Base-by-base conservation (phyloP, 2,329 filamentous ascomycete genomes). In the Fusarium temperatum region DNA sequence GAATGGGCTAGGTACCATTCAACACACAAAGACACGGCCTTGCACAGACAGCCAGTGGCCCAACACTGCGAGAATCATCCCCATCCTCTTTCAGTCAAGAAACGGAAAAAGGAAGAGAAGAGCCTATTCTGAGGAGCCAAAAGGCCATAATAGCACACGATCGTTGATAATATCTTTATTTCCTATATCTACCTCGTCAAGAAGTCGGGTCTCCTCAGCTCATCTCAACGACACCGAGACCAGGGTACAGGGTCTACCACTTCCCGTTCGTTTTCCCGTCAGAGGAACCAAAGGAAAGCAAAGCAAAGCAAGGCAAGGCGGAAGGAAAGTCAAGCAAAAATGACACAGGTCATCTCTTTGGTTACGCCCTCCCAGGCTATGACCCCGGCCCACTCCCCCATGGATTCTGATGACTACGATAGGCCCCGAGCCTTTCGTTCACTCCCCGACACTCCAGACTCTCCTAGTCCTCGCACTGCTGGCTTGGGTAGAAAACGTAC, bases 401-500 rank as follows among this genome's bases (percentile, higher is more conserved):
- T 74, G 71, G 69, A 68, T 39, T 63, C 71, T 60, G 74, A 77
- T 58, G 74, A 77, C 59, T 68, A 76, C 54, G 75, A 75, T 54
- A 55, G 71, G 51, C 68, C 60, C 39, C 63, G 69, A 47, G 73
- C 61, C 67, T 74, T 72, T 74, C 66, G 66, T 73, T 30, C 63
- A 42, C 51, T 75, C 48, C 59, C 74, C 39, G 64, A 70, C 50
- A 77, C 74, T 56, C 73, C 75, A 41, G 74, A 78, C 48, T 78
- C 77, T 53, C 77, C 77, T 20, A 77, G 75, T 55, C 76, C 72
- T 77, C 76, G 73, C 61, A 71, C 77, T 53, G 50, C 60, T 54
- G 61, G 66, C n/a, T 47, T 78, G 41, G 70, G 75, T 50, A 80
- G 82, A 75, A 88, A 87, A 77, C 83, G 87, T 68, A 81, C 85